Percentiles rank a stretch among this genome's conserved stretches.
Evolutionary conservation across 1,284 basidiomycete genomes (phyloP).

Genomic region (Apiotrichum sp.): DNA sequence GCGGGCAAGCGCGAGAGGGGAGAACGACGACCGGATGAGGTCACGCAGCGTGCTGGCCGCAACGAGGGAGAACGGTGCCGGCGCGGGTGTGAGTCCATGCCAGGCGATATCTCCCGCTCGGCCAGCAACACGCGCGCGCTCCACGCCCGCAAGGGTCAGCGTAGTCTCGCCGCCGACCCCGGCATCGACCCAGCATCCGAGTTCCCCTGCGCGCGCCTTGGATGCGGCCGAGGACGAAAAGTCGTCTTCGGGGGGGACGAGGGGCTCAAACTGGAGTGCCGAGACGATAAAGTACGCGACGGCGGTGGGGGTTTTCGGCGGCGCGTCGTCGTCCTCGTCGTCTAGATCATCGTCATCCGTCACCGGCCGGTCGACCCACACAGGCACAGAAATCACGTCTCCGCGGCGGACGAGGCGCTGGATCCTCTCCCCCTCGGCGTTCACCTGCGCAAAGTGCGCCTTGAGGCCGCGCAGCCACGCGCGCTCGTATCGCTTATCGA

Average conservation of each 20-base stretch:
- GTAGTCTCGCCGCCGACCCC: constrained; percentile 56
- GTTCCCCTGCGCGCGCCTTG: constrained; percentile 54
- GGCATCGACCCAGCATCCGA: constrained; percentile 82
- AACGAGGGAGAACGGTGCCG: constrained; percentile 22
- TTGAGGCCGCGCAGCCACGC: constrained; percentile 65
- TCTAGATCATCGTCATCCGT: constrained; percentile 34
- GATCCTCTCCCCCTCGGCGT: constrained; percentile 7
- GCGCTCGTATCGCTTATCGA: constrained; percentile 65
- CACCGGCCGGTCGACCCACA: constrained; percentile 56
- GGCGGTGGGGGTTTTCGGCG: constrained; percentile 34
- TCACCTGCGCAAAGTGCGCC: constrained; percentile 56
- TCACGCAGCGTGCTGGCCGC: constrained; percentile 27
- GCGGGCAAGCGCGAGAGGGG: constrained; percentile 18
- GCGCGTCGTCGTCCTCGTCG: constrained; percentile 33
- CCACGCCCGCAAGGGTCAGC: constrained; percentile 52
- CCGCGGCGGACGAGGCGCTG: constrained; percentile 66
- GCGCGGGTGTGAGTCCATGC: constrained; percentile 18
- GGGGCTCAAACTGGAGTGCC: constrained; percentile 61
- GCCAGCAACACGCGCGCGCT: constrained; percentile 22
- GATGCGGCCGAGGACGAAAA: constrained; percentile 47
- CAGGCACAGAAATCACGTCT: constrained; percentile 69
- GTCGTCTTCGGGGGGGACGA: constrained; percentile 43
- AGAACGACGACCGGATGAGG: constrained; percentile 27
- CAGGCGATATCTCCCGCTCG: constrained; percentile 26
- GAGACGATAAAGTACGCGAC: constrained; percentile 73